Base-by-base conservation (phyloP, 1,284 basidiomycete species). In the Omphalotus olearius region DNA sequence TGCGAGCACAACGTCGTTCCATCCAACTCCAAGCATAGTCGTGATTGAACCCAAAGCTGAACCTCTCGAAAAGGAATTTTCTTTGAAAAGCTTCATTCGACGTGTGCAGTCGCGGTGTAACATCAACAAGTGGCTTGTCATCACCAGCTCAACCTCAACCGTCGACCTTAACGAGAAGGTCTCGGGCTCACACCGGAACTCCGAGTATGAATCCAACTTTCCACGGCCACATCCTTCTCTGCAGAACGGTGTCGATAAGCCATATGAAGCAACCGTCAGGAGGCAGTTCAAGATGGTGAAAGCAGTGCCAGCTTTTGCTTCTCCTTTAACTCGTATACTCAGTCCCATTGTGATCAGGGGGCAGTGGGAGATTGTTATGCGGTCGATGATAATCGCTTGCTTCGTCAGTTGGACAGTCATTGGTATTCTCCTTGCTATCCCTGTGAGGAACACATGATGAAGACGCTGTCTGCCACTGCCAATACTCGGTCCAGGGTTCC, bases 351-450 rank as follows among this genome's bases (percentile, higher is more conserved):
- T 90, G 45, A 75, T 79, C 48, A 74, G 88, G 11, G 85, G 81
- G 4, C 88, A 91, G 60, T 91, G 88, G 88, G 87, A 90, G 67
- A 82, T 80, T 44, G 74, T 77, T 14, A 64, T 73, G 23, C 66
- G 74, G 35, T 75, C 72, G 37, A 55, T 56, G 53, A 20, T 55
- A 3, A 57, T 59, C 17, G 57, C 59, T 7, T 51, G 52, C 35
- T 17, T 60, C 20, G 39, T 57, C 11, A 53, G 45, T 37, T 57
- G 56, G 54, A 28, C 52, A 20, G 25, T 57, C 7, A 40, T 60
- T 20, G 59, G 57, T 2, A 42, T 42, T 11, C 47, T 60, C 14
- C 38, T 60, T 20, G 59, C 59, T 16, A 46, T 58, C 20, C 59
- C 59, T 3, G 53, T 52, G 23, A 44, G 47, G 33, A 49, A 45